A percentile compares a stretch with the other conserved stretches of the same genome.
phyloP scores from a whole-genome alignment of 768 basidiomycete genomes.

The Mycena rebaudengoi region DNA sequence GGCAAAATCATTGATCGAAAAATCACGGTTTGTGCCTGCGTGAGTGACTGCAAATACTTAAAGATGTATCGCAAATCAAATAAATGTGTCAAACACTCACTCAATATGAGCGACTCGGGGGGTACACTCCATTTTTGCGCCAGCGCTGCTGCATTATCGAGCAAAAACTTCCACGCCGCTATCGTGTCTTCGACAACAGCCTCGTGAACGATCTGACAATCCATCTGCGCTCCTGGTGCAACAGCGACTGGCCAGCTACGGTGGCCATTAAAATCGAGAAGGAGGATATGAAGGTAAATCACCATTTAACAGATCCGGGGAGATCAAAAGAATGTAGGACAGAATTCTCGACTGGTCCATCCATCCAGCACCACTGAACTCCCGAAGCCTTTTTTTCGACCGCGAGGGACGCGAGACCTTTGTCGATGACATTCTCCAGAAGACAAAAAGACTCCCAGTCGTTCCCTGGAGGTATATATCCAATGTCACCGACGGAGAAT shows the following conservation, averaged over 20 bases:
- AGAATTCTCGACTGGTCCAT: constrained; percentile 35
- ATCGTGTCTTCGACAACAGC: background rate
- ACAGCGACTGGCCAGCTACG: constrained; percentile 55
- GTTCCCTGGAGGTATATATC: constrained; percentile 47
- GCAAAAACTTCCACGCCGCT: constrained; percentile 14
- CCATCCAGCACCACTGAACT: constrained; percentile 49
- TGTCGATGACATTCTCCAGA: constrained; percentile 48
- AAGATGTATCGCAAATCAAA: background rate
- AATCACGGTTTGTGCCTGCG: constrained; percentile 8
- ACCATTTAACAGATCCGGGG: constrained; percentile 44
- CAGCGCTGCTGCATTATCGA: constrained; percentile 9
- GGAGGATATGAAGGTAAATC: too few relatives aligned
- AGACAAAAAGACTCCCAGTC: constrained; percentile 49
- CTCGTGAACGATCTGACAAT: constrained; percentile 48
- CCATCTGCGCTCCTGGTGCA: constrained; percentile 44
- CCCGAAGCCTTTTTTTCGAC: constrained; percentile 36
- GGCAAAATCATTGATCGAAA: constrained; percentile 18
- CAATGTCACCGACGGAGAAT: constrained; percentile 54
- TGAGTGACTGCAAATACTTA: background rate
- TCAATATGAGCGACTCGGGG: constrained; percentile 12
- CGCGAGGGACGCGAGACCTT: constrained; percentile 33
- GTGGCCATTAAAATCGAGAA: too few relatives aligned
- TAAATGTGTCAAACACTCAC: background rate
- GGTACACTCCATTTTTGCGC: constrained; percentile 8
- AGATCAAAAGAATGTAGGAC: constrained; percentile 45